A percentile compares a stretch with the other conserved stretches of the same genome.
Evolutionary conservation across 257 asterid genomes (phyloP).

Genomic region (Plantago ovata): DNA sequence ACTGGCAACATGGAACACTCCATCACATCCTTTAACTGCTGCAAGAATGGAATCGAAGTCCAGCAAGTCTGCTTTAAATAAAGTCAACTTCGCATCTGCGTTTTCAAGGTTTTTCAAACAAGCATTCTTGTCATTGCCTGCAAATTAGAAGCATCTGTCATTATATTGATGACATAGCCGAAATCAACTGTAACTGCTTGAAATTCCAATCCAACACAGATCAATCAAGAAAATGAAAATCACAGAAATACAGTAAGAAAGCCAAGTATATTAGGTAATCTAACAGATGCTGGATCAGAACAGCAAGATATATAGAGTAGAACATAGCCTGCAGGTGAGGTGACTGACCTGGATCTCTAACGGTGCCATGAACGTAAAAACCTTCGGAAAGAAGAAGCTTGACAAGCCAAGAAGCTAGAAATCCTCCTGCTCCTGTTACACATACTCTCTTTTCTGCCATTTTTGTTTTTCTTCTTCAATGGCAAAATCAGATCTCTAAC

Average conservation of each 20-base stretch:
- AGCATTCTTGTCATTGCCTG: slow-evolving; percentile 51
- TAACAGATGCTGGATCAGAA: too few relatives aligned
- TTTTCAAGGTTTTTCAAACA: slow-evolving; percentile 53
- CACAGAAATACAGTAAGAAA: too few relatives aligned
- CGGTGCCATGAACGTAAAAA: slow-evolving; percentile 63
- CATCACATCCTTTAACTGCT: slow-evolving; percentile 68
- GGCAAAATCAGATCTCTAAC: too few relatives aligned
- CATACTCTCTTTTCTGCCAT: slow-evolving; percentile 32
- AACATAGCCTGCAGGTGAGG: too few relatives aligned
- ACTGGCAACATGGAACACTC: slow-evolving; percentile 79
- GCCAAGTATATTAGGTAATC: too few relatives aligned
- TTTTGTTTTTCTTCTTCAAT: slow-evolving; percentile 19
- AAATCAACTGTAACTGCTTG: too few relatives aligned
- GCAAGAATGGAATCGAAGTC: slow-evolving; percentile 56
- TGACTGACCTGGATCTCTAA: slow-evolving; percentile 59
- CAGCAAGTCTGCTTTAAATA: slow-evolving; percentile 66
- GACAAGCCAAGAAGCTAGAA: slow-evolving; percentile 65
- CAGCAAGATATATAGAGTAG: too few relatives aligned
- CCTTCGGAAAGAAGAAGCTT: slow-evolving; percentile 67
- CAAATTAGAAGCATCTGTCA: slow-evolving; percentile 8
- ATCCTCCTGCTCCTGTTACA: slow-evolving; percentile 87
- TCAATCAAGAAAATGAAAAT: too few relatives aligned
- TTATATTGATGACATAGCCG: too few relatives aligned
- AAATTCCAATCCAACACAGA: too few relatives aligned
- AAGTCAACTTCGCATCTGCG: slow-evolving; percentile 49